Percentiles rank a stretch among this genome's conserved stretches.
phyloP scores from a whole-genome alignment of 192 early-diverging fungal genomes.

The Rhizoclosmatium sp. region DNA sequence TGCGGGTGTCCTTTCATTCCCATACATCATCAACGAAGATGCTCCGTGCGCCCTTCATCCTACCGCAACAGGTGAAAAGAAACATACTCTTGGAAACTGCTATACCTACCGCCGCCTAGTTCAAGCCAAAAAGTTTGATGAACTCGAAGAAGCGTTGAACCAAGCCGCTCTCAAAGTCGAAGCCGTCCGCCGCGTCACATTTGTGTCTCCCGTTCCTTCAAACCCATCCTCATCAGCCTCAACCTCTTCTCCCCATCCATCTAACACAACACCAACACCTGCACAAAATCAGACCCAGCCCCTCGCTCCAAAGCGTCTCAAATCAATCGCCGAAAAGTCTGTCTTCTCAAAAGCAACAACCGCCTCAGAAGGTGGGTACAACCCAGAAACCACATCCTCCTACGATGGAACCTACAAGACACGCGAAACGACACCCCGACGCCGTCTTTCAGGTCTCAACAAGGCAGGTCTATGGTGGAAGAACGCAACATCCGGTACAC shows the following conservation, averaged over 20 bases:
- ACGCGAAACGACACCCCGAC: background rate
- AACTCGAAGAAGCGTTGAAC: conserved; percentile 6
- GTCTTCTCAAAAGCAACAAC: background rate
- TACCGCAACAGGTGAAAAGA: conserved; percentile 3
- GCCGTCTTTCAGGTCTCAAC: background rate
- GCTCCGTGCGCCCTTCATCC: conserved; percentile 26
- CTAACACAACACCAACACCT: background rate
- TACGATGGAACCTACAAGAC: background rate
- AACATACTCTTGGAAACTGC: conserved; percentile 14
- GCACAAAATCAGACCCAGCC: background rate
- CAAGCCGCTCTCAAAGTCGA: conserved; percentile 14
- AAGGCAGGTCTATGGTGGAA: conserved; percentile 23
- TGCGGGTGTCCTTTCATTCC: background rate
- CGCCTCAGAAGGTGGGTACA: conserved; percentile 15
- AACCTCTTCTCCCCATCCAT: background rate
- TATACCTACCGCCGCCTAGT: conserved; percentile 28
- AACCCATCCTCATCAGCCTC: background rate
- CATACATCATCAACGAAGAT: conserved; percentile 19
- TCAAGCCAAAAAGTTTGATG: conserved; percentile 23
- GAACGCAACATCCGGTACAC: background rate
- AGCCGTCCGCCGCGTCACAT: conserved; percentile 21
- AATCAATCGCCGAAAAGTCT: background rate
- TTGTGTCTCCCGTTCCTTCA: background rate
- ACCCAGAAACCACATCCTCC: conserved; percentile 1
- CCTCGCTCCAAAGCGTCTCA: background rate